Base-by-base conservation (phyloP, 441 rosid genomes). In the Corymbia calophylla region DNA sequence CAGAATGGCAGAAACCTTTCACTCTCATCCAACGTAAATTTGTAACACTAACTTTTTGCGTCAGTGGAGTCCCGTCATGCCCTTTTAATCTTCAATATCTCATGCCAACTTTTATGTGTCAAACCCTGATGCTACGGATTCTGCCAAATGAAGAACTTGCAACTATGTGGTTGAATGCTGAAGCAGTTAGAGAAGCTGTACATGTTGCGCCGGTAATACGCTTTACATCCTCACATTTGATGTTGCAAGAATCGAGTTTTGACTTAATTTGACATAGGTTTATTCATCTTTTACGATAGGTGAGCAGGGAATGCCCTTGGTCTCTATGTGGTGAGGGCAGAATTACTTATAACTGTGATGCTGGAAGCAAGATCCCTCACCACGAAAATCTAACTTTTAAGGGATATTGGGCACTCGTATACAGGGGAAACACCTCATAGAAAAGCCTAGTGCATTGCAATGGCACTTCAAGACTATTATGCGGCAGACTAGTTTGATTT, bases 351-450 rank as follows among this genome's bases (percentile, higher is more conserved):
- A n/a, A 31, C 70, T 7, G 51, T n/a, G 64, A 81, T 21, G 53
- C 31, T 21, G 54, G 49, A 39, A 89, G 87, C 47, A 53, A 77
- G 89, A 87, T 89, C 19, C 64, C 89, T 29, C 87, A 87, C 53
- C 89, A 77, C 23, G 58, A 23, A 68, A 87, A 89, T 35, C 86
- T 87, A 49, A 89, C 91, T 29, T 44, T 48, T n/a, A 31, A 73
- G 87, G 91, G 91, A 89, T 89, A 89, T 86, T 29, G 89, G 21
- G 87, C 81, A 19, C 87, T 80, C 18, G 87, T 81, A 32, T 87
- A 89, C 87, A 87, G 89, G 89, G 77, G 35, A 55, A 18, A 31
- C 39, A 54, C 29, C 32, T 25, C 77, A 7, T n/a, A 14, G 70
- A 64, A n/a, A 64, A n/a, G 70, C 18, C 35, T 64, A 29, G 15